Evolutionary conservation across 306 rosid species (phyloP), one percentile per base, ranked within the genome.

Genomic region (Herpetospermum pedunculosum): DNA sequence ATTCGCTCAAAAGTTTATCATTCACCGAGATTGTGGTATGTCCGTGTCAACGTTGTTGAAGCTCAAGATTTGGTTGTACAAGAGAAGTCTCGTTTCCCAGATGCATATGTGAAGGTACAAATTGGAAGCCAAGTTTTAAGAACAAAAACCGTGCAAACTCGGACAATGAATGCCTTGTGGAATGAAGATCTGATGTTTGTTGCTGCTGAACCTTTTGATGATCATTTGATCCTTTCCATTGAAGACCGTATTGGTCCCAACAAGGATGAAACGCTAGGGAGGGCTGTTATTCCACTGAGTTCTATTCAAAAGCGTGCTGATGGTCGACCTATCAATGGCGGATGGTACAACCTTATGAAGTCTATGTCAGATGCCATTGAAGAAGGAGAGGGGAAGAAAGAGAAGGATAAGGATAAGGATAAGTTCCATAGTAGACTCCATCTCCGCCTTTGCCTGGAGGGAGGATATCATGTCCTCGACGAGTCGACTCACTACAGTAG

Each of bases 401-500:
- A 91, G 32, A 90, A 81, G 48, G 80, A 76, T 21, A 80, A 70
- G 57, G 81, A 76, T 4, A 80, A 70, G 58, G 81, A 81, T 15
- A 81, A 81, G 83, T 94, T 94, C 70, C 81, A 81, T 26, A 88
- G 96, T 59, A 82, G 86, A 62, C 79, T 94, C 63, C 92, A 88
- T 75, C 84, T 91, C 29, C 77, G 60, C 29, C 54, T 88, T 14
- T 88, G 77, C 68, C 97, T 89, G 47, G 98, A 94, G 25, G 98
- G 98, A 70, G 98, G 98, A 50, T 94, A 91, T 83, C 98, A 94
- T 75, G 98, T 94, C 48, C 85, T 94, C 48, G 97, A 94, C 59
- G 96, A 91, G 84, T 89, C 98, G 13, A 86, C 92, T 82, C 82
- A 89, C 72, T 91, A 89, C 72, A 94, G 98, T 34, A 90, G 97